Base-by-base conservation (phyloP, 768 basidiomycete species). In the Lactarius hengduanensis region DNA sequence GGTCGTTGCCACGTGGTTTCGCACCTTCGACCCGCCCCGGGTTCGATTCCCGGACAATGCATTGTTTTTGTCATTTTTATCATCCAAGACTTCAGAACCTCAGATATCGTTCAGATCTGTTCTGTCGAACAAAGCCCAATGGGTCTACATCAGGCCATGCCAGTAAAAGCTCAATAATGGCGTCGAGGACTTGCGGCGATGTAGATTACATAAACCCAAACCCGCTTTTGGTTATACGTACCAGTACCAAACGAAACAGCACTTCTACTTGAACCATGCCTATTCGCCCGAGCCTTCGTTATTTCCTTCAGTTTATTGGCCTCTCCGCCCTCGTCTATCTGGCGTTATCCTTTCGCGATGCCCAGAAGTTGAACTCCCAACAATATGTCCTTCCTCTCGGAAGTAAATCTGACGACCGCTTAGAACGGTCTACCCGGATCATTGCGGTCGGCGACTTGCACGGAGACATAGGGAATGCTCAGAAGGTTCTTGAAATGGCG, bases 401-500 rank as follows among this genome's bases (percentile, higher is more conserved):
- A 15, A 2, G 28, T 41, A 15, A 9, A 26, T 1, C 28, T 26
- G 26, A 59, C 50, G 36, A 4, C 36, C 58, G 34, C 28, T 22
- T 60, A 45, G n/a, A 26, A 32, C 58, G 58, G 20, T 47, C 66
- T 38, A 34, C 73, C 72, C 85, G 84, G 68, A 90, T 98, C 28
- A 86, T 96, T 0, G 95, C 93, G 13, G 89, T 97, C 0, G 95
- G 94, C 0, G 96, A 98, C 71, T 77, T 98, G 40, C 96, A 98
- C 71, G 95, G 96, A 0, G 94, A 97, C 78, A 73, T 92, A 34
- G 79, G 80, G 0, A 96, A 96, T 74, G 89, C 94, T 13, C 84
- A 83, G 69, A 83, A 80, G 50, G 94, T 98, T 26, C 80, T 98
- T 36, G 80, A 88, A 41, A 94, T 94, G 81, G 85, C 92, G 1